Evolutionary conservation across 371 early-diverging fungal species (phyloP), one percentile per base, ranked within the genome.

Genomic region (Batrachochytrium dendrobatidis): DNA sequence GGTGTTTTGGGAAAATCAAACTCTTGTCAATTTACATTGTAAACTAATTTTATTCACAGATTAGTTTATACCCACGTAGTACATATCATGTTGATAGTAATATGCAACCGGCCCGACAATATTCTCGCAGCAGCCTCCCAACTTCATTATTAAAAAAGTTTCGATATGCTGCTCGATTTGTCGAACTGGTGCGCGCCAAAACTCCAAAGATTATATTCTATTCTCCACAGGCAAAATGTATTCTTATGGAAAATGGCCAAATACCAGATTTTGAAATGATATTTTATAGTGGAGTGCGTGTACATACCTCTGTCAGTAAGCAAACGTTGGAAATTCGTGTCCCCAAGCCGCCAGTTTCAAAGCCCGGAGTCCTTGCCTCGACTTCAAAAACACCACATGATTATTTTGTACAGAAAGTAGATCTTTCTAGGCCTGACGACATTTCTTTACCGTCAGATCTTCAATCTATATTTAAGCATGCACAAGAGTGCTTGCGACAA

Each of bases 141-240:
- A n/a, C 24, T 28, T 6, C 20, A 35, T 24, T 52, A 68, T 30
- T 34, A 6, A 73, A 73, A 48, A 67, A 69, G 30, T 63, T 52
- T 53, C 59, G 64, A 7, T 79, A 79, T 51, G 77, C 76, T 6
- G 33, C 44, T 3, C 59, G 61, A 25, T 79, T 80, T 66, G 69
- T 83, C 7, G 67, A 74, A 15, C 61, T 76, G 7, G 70, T 83
- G 1, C 50, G 71, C 3, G 64, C 74, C 22, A 79, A 80, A 60
- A 83, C 83, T 4, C 75, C 78, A 0, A 79, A 77, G 64, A 74
- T 85, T 44, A 54, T 70, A 2, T 72, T 86, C 29, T 74, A 70
- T 51, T 82, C 83, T 4, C 80, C 86, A 10, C 83, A 83, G 63
- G 86, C 83, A 1, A 73, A 77, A 34, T 84, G 80, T 49, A 33